A percentile compares a stretch with the other conserved stretches of the same genome.
Evolutionary conservation across 2,329 filamentous ascomycete genomes (phyloP).

Genomic region (Lachnellula cervina): DNA sequence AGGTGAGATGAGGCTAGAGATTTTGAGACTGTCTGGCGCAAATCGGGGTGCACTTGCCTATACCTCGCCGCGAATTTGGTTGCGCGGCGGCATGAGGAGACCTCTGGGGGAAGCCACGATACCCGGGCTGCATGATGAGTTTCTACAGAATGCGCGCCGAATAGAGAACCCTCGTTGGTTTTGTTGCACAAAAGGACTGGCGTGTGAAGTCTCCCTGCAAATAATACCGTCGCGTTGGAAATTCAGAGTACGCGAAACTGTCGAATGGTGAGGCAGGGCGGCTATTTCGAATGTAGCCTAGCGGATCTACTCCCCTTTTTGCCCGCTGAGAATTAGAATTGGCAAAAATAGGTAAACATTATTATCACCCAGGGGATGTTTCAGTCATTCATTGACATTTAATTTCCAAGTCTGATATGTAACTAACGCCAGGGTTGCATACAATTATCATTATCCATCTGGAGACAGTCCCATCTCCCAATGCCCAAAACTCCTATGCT

Average conservation of each 20-base stretch:
- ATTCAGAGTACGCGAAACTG: background rate
- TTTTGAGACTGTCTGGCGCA: conserved; percentile 16
- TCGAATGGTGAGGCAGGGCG: background rate
- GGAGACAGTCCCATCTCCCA: conserved; percentile 7
- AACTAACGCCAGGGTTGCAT: conserved; percentile 18
- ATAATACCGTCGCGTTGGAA: background rate
- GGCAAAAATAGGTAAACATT: too few relatives aligned
- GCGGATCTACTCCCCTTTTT: background rate
- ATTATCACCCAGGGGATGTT: background rate
- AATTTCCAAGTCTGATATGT: conserved; percentile 8
- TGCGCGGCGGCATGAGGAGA: conserved; percentile 27
- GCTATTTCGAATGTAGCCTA: background rate
- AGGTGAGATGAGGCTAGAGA: conserved; percentile 4
- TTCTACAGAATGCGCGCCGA: background rate
- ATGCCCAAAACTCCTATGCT: conserved; percentile 26
- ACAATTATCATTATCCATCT: conserved; percentile 18
- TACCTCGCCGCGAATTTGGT: conserved; percentile 29
- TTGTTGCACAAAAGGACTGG: background rate
- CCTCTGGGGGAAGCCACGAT: conserved; percentile 28
- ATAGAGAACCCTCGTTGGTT: background rate
- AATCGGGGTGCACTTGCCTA: conserved; percentile 29
- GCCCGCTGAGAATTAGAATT: background rate
- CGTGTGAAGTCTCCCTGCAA: background rate
- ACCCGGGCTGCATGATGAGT: conserved; percentile 29
- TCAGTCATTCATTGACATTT: background rate